Evolutionary conservation across 179 eudicot genomes (phyloP).

Genomic region (Spergularia azorica): DNA sequence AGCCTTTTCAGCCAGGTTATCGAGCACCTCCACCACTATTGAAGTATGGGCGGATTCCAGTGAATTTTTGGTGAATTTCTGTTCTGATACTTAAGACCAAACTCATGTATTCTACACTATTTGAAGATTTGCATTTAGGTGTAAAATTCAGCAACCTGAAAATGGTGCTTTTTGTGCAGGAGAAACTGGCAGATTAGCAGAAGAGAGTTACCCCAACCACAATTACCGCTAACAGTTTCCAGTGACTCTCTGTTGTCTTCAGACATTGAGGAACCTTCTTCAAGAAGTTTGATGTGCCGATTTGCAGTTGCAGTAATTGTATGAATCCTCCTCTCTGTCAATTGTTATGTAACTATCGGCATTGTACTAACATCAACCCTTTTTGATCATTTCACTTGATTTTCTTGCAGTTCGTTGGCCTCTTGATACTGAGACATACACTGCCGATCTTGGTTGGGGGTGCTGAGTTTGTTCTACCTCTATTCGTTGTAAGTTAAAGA

Average conservation of each 20-base stretch:
- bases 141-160: not conserved
- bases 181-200: conserved; percentile 71
- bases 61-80: conserved; percentile 66
- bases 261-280: conserved; percentile 57
- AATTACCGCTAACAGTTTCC: conserved; percentile 49
- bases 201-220: conserved; percentile 58
- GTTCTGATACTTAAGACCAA: not conserved
- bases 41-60: conserved; percentile 53
- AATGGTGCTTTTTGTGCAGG: conserved; percentile 39
- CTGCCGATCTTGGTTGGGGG: conserved; percentile 67
- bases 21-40: conserved; percentile 88
- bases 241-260: conserved; percentile 48
- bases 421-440: conserved; percentile 75
- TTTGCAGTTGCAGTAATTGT: conserved; percentile 67
- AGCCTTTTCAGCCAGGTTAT: conserved; percentile 85
- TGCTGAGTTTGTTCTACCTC: conserved; percentile 55
- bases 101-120: not conserved
- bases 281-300: conserved; percentile 64
- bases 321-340: conserved; percentile 28
- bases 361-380: not conserved
- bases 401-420: conserved; percentile 67
- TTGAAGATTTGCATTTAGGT: not conserved
- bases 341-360: not conserved
- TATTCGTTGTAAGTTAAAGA: conserved; percentile 55
- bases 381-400: not conserved